phyloP scores from a whole-genome alignment of 2,329 filamentous ascomycete species.

The Phialemoniopsis sp. region DNA sequence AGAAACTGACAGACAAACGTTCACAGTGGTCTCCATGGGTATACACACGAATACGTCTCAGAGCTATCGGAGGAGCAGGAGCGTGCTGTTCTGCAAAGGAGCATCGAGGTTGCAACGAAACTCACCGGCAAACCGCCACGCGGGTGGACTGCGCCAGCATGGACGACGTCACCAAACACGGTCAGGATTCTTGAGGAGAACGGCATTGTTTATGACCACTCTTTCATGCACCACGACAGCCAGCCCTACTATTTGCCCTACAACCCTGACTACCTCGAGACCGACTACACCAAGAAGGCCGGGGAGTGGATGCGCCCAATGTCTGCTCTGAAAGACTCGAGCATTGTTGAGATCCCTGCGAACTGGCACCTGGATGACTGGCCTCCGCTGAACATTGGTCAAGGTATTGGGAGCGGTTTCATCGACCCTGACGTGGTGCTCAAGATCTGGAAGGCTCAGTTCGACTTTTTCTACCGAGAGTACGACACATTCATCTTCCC shows the following conservation, averaged over 20 bases:
- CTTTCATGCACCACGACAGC: conserved; percentile 60
- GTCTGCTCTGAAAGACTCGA: conserved; percentile 51
- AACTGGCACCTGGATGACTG: conserved; percentile 15
- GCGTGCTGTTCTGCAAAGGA: conserved; percentile 34
- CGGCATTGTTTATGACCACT: conserved; percentile 66
- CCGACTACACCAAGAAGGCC: conserved; percentile 58
- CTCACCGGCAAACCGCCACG: conserved; percentile 10
- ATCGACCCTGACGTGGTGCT: no score
- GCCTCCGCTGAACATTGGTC: conserved; percentile 7
- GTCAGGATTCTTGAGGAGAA: conserved; percentile 59
- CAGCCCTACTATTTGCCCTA: conserved; percentile 59
- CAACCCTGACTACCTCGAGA: conserved; percentile 49
- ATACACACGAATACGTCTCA: conserved; percentile 39
- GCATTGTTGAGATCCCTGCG: conserved; percentile 59
- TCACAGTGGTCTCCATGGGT: conserved; percentile 35
- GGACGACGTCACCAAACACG: conserved; percentile 61
- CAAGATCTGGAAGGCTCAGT: conserved; percentile 60
- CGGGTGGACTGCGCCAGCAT: not conserved
- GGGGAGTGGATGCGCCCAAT: conserved; percentile 63
- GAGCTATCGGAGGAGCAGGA: conserved; percentile 41
- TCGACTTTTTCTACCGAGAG: conserved; percentile 70
- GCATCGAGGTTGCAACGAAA: no score
- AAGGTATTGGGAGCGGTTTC: no score
- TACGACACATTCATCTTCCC: conserved; percentile 75
- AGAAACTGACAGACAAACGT: no score